A percentile compares a stretch with the other conserved stretches of the same genome.
phyloP scores from a whole-genome alignment of 257 asterid species.

The Perilla frutescens region DNA sequence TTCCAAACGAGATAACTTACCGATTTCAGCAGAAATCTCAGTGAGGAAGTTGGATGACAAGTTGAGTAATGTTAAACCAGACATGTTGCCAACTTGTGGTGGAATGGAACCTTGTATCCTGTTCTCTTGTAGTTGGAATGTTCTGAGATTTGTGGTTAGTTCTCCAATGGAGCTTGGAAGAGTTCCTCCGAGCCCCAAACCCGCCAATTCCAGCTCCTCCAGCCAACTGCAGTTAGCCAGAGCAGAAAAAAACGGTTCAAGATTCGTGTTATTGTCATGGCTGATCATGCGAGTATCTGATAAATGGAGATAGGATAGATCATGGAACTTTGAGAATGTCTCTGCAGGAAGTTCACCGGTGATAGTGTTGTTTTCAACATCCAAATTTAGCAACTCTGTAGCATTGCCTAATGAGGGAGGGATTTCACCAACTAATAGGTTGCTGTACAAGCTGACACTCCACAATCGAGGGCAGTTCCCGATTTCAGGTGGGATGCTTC shows the following conservation, averaged over 20 bases:
- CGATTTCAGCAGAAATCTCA: conserved; percentile 45
- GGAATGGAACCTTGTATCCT: conserved; percentile 50
- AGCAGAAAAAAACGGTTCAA: too few relatives aligned
- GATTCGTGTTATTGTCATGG: conserved; percentile 50
- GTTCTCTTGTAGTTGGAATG: background rate
- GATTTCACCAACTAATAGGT: conserved; percentile 45
- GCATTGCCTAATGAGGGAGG: too few relatives aligned
- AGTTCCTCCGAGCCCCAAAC: conserved; percentile 42
- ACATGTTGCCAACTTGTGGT: conserved; percentile 35
- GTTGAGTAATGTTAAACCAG: conserved; percentile 38
- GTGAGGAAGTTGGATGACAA: conserved; percentile 46
- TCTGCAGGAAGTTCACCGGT: conserved; percentile 51
- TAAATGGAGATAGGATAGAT: conserved; percentile 43
- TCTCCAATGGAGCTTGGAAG: conserved; percentile 35
- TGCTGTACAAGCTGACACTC: conserved; percentile 52
- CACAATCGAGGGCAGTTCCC: conserved; percentile 52
- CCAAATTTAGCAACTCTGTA: background rate
- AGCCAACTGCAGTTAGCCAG: too few relatives aligned
- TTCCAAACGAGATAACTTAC: conserved; percentile 34
- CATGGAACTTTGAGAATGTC: conserved; percentile 34
- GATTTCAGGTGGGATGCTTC: conserved; percentile 50
- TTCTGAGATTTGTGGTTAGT: too few relatives aligned
- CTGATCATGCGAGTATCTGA: conserved; percentile 52
- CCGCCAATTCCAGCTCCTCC: too few relatives aligned
- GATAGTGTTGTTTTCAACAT: conserved; percentile 47